phyloP scores from a whole-genome alignment of 2,329 filamentous ascomycete species.

The Aspergillus pseudoterreus region DNA sequence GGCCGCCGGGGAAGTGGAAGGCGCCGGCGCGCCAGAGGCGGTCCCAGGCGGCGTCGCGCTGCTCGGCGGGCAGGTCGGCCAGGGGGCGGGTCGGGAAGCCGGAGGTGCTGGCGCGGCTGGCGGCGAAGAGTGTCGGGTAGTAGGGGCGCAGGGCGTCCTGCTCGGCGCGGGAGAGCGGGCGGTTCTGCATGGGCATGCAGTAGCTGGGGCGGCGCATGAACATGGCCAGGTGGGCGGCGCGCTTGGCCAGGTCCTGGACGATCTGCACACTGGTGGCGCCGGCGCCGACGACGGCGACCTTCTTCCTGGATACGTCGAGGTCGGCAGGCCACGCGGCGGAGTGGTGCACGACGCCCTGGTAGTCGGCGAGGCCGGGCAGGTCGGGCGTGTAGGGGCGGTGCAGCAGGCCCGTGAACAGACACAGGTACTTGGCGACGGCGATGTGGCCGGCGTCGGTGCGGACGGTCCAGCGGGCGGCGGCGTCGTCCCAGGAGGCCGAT shows the following conservation, averaged over 20 bases:
- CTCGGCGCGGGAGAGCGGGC: conserved; percentile 14
- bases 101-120: not conserved
- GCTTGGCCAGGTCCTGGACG: conserved; percentile 54
- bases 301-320: conserved; percentile 46
- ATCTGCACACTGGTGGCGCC: conserved; percentile 55
- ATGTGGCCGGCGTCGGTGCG: conserved; percentile 35
- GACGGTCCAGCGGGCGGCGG: conserved; percentile 41
- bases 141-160: not conserved
- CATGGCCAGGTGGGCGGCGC: conserved; percentile 48
- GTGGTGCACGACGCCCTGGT: conserved; percentile 53
- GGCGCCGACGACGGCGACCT: conserved; percentile 52
- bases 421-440: conserved; percentile 50
- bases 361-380: conserved; percentile 38
- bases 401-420: conserved; percentile 43
- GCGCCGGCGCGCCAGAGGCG: not conserved
- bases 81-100: not conserved
- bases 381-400: conserved; percentile 42
- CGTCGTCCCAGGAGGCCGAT: conserved; percentile 32
- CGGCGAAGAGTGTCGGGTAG: not conserved
- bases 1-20: not conserved
- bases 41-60: not conserved
- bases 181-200: conserved; percentile 58
- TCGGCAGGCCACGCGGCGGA: conserved; percentile 52
- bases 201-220: conserved; percentile 66
- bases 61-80: not conserved